Conservation (phyloP, 2,329 filamentous ascomycete species). For the Aspergillus spinulosporus region DNA sequence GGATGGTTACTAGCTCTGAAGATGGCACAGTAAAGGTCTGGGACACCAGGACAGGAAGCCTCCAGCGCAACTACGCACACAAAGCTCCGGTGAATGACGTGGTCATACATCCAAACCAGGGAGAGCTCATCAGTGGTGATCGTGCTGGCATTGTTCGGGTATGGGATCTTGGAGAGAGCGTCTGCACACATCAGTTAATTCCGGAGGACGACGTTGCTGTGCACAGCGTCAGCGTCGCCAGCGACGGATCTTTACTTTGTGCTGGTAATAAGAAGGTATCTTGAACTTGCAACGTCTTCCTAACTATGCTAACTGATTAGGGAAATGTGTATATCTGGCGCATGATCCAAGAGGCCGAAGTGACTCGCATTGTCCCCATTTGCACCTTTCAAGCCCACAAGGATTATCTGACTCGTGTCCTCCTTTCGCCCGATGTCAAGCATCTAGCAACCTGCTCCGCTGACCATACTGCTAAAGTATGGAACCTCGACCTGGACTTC, state of each 20-base stretch:
- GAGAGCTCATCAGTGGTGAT: conserved; percentile 95
- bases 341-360: conserved; percentile 77
- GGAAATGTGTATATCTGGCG: conserved; percentile 98
- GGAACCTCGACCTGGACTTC: conserved; percentile 78
- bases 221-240: conserved; percentile 92
- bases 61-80: conserved; percentile 93
- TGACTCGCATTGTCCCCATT: conserved; percentile 80
- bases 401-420: conserved; percentile 87
- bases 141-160: conserved; percentile 87
- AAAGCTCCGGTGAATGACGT: conserved; percentile 91
- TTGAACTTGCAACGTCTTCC: background rate
- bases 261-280: conserved; percentile 84
- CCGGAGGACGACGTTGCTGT: conserved; percentile 94
- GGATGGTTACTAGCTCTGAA: conserved; percentile 98
- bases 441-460: conserved; percentile 92
- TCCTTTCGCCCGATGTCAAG: conserved; percentile 89
- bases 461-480: conserved; percentile 94
- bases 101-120: conserved; percentile 98
- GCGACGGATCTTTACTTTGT: conserved; percentile 86
- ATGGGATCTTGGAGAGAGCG: conserved; percentile 96
- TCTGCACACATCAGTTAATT: conserved; percentile 92
- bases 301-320: conserved; percentile 46
- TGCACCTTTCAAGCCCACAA: conserved; percentile 89
- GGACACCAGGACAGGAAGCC: conserved; percentile 81
- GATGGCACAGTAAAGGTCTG: conserved; percentile 97